Percentiles rank a stretch among this genome's conserved stretches.
These are phyloP conservation scores for Colletotrichum noveboracense DNA, from an alignment of 2,329 filamentous ascomycete genomes.

Conservation along the genomic window DNA sequence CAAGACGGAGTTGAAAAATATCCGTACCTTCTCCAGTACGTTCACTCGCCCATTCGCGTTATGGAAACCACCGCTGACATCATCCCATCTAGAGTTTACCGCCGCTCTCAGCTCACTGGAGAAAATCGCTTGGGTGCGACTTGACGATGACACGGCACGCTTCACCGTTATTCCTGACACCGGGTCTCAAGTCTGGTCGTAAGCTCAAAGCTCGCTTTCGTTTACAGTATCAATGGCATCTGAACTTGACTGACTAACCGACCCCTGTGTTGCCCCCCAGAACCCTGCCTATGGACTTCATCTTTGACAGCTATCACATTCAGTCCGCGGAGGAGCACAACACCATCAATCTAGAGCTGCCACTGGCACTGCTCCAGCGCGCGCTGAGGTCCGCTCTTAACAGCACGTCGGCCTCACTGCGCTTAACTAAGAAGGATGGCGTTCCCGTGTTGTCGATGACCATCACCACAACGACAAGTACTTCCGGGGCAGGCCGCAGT, in stretches of 20 bases:
- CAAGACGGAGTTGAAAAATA: conserved; percentile 69
- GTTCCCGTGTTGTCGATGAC: conserved; percentile 88
- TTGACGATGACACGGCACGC: conserved; percentile 85
- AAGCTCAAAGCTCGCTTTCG: conserved; percentile 41
- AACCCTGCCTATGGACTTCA: conserved; percentile 73
- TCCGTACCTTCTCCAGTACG: conserved; percentile 69
- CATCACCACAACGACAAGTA: conserved; percentile 76
- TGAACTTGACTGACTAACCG: background rate
- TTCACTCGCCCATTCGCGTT: background rate
- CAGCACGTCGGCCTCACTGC: conserved; percentile 81
- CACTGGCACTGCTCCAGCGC: conserved; percentile 84
- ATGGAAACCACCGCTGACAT: background rate
- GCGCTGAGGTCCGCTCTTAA: conserved; percentile 89
- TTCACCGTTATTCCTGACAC: conserved; percentile 96
- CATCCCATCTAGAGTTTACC: conserved; percentile 58
- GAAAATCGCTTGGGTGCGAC: conserved; percentile 88
- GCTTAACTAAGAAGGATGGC: conserved; percentile 91
- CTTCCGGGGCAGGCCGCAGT: conserved; percentile 36
- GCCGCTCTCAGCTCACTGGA: conserved; percentile 71
- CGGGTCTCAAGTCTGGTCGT: conserved; percentile 97
- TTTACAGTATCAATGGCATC: background rate
- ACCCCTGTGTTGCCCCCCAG: conserved; percentile 33
- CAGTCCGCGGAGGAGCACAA: conserved; percentile 84
- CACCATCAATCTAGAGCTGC: conserved; percentile 95
- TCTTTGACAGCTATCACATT: conserved; percentile 86